These are phyloP conservation scores for Zoysia japonica DNA, from an alignment of 176 grass and related monocot species.

Conservation along the genomic window DNA sequence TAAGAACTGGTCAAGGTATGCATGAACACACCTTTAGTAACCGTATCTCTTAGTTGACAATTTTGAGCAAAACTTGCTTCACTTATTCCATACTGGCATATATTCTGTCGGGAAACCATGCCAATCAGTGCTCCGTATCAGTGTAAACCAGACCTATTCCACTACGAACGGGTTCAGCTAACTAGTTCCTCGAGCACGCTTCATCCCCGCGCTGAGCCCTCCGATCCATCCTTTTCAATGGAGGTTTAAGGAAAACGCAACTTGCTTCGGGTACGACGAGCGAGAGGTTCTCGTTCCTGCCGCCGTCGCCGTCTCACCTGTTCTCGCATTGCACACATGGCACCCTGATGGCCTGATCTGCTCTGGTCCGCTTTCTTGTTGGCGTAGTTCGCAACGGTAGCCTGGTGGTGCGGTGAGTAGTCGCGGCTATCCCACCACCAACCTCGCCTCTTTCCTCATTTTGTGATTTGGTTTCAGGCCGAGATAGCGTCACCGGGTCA, in stretches of 20 bases:
- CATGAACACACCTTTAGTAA: constrained; percentile 13
- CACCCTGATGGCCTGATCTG: neutral
- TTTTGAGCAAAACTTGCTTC: neutral
- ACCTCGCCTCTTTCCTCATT: too few species aligned
- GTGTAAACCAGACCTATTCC: constrained; percentile 38
- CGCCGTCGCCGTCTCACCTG: constrained; percentile 33
- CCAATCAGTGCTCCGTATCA: neutral
- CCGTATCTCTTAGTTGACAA: constrained; percentile 5
- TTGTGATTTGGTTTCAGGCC: too few species aligned
- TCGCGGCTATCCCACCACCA: too few species aligned
- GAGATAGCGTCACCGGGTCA: too few species aligned
- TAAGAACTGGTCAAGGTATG: neutral
- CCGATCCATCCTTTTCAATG: too few species aligned
- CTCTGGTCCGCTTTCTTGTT: too few species aligned
- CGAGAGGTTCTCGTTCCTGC: neutral
- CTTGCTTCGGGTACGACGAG: too few species aligned
- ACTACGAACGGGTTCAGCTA: neutral
- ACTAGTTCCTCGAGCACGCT: too few species aligned
- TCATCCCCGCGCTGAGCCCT: too few species aligned
- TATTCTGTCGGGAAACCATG: neutral
- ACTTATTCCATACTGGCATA: neutral
- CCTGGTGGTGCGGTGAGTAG: too few species aligned
- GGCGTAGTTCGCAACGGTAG: too few species aligned
- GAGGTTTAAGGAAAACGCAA: too few species aligned
- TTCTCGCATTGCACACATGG: neutral